phyloP scores from a whole-genome alignment of 2,329 filamentous ascomycete genomes.

The Cladophialophora exuberans region DNA sequence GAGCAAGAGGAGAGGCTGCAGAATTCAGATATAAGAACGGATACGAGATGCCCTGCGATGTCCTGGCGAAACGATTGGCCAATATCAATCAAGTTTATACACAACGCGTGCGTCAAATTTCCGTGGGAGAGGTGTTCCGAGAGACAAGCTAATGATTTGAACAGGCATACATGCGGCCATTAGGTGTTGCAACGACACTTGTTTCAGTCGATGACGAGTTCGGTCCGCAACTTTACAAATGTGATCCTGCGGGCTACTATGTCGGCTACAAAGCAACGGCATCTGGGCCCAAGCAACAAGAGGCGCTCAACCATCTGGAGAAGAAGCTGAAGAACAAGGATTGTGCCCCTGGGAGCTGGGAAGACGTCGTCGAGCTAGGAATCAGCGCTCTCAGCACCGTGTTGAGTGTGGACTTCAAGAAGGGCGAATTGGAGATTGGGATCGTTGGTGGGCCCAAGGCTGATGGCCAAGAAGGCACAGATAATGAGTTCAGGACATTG shows the following conservation, averaged over 20 bases:
- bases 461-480: slow-evolving; percentile 81
- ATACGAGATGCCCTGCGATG: slow-evolving; percentile 99
- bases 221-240: slow-evolving; percentile 96
- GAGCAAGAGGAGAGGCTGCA: slow-evolving; percentile 91
- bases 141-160: slow-evolving; percentile 14
- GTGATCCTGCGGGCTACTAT: slow-evolving; percentile 96
- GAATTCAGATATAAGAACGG: slow-evolving; percentile 99
- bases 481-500: slow-evolving; percentile 79
- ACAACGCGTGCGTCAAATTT: slow-evolving; percentile 70
- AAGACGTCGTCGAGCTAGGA: slow-evolving; percentile 95
- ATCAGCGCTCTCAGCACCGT: slow-evolving; percentile 96
- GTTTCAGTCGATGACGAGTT: slow-evolving; percentile 91
- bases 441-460: slow-evolving; percentile 86
- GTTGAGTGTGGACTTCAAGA: slow-evolving; percentile 99
- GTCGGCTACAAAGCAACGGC: slow-evolving; percentile 98
- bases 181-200: slow-evolving; percentile 92
- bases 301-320: slow-evolving; percentile 97
- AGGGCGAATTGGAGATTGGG: slow-evolving; percentile 96
- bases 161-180: slow-evolving; percentile 94
- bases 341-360: slow-evolving; percentile 86
- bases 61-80: slow-evolving; percentile 91
- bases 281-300: slow-evolving; percentile 96
- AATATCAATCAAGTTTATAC: slow-evolving; percentile 99
- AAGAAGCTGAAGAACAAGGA: slow-evolving; percentile 99
- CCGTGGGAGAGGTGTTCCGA: background rate